Percentiles rank a stretch among this genome's conserved stretches.
These are phyloP conservation scores for Pyrus hybrid DNA, from an alignment of 331 rosid species.

Conservation along the genomic window DNA sequence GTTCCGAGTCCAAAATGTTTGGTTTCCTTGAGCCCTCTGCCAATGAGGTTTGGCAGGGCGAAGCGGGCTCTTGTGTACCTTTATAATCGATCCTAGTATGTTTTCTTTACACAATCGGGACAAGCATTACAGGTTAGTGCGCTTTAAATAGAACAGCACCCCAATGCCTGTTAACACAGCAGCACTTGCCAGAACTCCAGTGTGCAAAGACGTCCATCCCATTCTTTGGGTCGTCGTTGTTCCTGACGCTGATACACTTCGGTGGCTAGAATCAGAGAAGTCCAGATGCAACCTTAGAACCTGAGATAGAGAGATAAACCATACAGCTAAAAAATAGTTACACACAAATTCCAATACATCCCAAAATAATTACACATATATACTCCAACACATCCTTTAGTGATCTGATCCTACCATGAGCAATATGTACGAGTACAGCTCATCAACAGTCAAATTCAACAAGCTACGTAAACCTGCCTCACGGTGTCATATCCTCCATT, in stretches of 20 bases:
- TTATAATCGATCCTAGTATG: background rate
- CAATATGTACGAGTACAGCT: background rate
- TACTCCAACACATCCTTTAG: background rate
- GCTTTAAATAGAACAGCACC: slow-evolving; percentile 59
- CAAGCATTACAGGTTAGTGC: slow-evolving; percentile 37
- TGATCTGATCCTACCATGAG: background rate
- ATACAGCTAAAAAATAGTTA: background rate
- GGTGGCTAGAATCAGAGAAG: slow-evolving; percentile 32
- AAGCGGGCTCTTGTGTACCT: background rate
- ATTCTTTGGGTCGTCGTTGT: slow-evolving; percentile 14
- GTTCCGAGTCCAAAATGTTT: background rate
- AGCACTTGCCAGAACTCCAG: slow-evolving; percentile 59
- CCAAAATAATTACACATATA: background rate
- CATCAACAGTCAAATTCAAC: background rate
- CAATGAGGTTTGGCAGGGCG: background rate
- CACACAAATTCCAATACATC: background rate
- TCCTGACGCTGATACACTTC: slow-evolving; percentile 6
- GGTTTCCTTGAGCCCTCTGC: background rate
- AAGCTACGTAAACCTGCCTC: background rate
- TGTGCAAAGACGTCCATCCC: slow-evolving; percentile 19
- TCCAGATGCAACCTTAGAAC: slow-evolving; percentile 81
- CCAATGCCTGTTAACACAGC: slow-evolving; percentile 49
- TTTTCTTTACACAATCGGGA: slow-evolving; percentile 3
- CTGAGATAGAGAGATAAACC: slow-evolving; percentile 26
- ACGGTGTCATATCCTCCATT: background rate